phyloP scores from a whole-genome alignment of 139 green algal species.

The Pedinophyceae sp. region DNA sequence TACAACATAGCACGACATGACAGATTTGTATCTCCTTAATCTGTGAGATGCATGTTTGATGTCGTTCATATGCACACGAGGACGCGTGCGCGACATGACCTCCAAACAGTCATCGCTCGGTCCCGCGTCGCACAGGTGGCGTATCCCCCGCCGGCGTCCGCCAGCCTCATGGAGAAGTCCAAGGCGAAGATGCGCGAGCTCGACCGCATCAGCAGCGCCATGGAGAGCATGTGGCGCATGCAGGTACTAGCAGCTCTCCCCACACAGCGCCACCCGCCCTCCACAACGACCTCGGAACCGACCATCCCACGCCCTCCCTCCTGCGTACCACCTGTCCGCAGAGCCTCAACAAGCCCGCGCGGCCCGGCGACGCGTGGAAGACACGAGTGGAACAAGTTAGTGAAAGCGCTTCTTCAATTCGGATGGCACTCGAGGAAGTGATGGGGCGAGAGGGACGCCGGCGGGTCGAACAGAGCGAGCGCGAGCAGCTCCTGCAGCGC shows the following conservation, averaged over 20 bases:
- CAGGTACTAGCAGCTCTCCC: constrained; percentile 14
- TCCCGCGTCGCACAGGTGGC: too few species aligned
- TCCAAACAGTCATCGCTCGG: too few species aligned
- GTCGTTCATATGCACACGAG: too few species aligned
- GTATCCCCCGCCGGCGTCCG: too few species aligned
- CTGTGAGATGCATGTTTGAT: too few species aligned
- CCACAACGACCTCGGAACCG: not conserved
- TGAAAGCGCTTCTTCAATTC: not conserved
- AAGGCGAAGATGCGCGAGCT: too few species aligned
- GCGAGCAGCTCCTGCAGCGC: constrained; percentile 49
- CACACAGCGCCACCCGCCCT: not conserved
- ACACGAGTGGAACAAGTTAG: constrained; percentile 1
- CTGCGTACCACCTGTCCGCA: constrained; percentile 5
- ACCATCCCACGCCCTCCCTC: too few species aligned
- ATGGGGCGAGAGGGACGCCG: constrained; percentile 4
- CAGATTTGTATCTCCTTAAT: too few species aligned
- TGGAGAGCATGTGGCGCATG: constrained; percentile 74
- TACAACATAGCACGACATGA: too few species aligned
- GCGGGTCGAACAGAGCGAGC: constrained; percentile 29
- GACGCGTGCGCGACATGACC: too few species aligned
- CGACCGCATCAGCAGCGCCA: constrained; percentile 42
- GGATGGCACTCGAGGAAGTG: constrained; percentile 10
- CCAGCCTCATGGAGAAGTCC: too few species aligned
- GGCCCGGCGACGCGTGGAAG: constrained; percentile 9
- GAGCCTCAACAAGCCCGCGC: constrained; percentile 9